Evolutionary conservation across 2,329 filamentous ascomycete genomes (phyloP).

Genomic region (Meredithiella fracta): DNA sequence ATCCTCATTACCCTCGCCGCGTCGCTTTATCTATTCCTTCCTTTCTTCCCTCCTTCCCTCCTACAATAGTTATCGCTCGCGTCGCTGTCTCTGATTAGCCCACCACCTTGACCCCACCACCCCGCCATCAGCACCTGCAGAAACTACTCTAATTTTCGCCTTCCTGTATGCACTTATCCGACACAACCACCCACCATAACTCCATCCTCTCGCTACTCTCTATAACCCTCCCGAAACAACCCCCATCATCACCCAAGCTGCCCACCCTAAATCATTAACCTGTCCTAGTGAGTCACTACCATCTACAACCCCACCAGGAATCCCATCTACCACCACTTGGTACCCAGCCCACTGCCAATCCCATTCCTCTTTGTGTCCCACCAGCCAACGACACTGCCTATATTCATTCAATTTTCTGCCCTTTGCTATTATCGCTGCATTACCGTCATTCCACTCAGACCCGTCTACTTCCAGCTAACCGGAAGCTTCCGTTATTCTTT

Average conservation of each 20-base stretch:
- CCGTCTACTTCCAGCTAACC: neutral
- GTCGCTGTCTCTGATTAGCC: neutral
- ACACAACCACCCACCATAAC: neutral
- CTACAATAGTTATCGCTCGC: neutral
- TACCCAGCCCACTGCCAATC: neutral
- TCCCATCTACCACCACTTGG: neutral
- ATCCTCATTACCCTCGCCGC: too few species aligned
- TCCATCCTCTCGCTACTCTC: neutral
- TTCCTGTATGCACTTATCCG: neutral
- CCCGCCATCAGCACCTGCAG: neutral
- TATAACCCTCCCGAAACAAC: neutral
- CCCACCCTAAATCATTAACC: neutral
- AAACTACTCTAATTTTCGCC: neutral
- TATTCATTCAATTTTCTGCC: neutral
- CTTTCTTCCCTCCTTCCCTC: neutral
- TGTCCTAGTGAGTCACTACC: constrained; percentile 7
- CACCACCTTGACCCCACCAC: neutral
- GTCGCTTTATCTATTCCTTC: neutral
- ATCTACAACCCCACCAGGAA: neutral
- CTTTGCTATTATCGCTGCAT: neutral
- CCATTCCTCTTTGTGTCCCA: too few species aligned
- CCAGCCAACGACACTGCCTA: too few species aligned
- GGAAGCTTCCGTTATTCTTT: neutral
- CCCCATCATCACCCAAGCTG: neutral
- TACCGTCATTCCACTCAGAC: too few species aligned